phyloP scores from a whole-genome alignment of 1,139 yeast species.

The Taphrina deformans region DNA sequence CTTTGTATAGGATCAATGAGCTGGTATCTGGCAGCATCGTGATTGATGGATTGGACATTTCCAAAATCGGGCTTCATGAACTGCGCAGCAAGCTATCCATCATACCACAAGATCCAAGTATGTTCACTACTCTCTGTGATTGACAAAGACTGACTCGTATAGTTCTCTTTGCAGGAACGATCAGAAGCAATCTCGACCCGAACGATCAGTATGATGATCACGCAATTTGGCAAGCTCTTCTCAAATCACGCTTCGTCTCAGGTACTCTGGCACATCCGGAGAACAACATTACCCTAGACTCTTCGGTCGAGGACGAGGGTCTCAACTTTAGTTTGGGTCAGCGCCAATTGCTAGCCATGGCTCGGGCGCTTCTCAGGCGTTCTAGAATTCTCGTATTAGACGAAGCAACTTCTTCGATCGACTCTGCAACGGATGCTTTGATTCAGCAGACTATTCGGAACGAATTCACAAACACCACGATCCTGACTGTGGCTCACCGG shows the following conservation, averaged over 20 bases:
- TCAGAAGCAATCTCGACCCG: slow-evolving; percentile 68
- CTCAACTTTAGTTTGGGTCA: slow-evolving; percentile 74
- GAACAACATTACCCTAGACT: slow-evolving; percentile 57
- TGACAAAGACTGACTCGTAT: background rate
- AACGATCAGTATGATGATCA: slow-evolving; percentile 56
- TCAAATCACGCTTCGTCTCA: slow-evolving; percentile 54
- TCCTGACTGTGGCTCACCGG: slow-evolving; percentile 78
- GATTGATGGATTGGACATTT: slow-evolving; percentile 64
- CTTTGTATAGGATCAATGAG: slow-evolving; percentile 63
- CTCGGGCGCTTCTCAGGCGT: slow-evolving; percentile 73
- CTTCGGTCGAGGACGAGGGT: slow-evolving; percentile 71
- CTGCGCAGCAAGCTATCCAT: slow-evolving; percentile 64
- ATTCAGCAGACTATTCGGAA: slow-evolving; percentile 64
- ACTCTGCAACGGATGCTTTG: slow-evolving; percentile 70
- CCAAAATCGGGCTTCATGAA: slow-evolving; percentile 57
- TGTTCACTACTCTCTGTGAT: background rate
- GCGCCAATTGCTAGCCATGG: slow-evolving; percentile 70
- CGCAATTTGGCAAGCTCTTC: slow-evolving; percentile 58
- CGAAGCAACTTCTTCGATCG: slow-evolving; percentile 83
- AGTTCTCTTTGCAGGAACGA: slow-evolving; percentile 65
- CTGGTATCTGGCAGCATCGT: slow-evolving; percentile 54
- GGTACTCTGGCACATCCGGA: slow-evolving; percentile 35
- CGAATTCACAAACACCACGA: slow-evolving; percentile 67
- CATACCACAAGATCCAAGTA: slow-evolving; percentile 71
- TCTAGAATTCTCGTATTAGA: slow-evolving; percentile 68